Evolutionary conservation across 2,329 filamentous ascomycete genomes (phyloP).

Genomic region (Paraphoma sp.): DNA sequence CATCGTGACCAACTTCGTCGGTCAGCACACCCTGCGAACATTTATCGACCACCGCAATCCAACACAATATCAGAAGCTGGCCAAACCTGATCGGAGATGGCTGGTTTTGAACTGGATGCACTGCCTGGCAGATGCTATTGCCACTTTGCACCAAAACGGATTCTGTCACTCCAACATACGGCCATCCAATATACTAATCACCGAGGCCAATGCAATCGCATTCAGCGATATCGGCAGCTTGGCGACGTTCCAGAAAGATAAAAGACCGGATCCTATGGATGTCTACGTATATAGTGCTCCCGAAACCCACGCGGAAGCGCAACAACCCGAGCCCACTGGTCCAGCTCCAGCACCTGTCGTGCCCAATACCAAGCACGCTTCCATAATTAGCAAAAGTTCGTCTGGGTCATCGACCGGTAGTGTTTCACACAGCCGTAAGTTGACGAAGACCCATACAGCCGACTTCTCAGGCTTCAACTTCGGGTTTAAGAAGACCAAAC

Average conservation of each 20-base stretch:
- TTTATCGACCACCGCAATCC: slow-evolving; percentile 70
- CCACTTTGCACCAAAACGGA: slow-evolving; percentile 70
- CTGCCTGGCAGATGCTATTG: slow-evolving; percentile 72
- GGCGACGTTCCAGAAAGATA: slow-evolving; percentile 59
- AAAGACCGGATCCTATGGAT: slow-evolving; percentile 68
- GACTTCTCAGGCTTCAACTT: slow-evolving; percentile 48
- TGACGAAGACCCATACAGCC: slow-evolving; percentile 41
- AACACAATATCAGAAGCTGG: slow-evolving; percentile 65
- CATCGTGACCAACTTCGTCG: slow-evolving; percentile 69
- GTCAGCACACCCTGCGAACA: slow-evolving; percentile 70
- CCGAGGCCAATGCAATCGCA: slow-evolving; percentile 69
- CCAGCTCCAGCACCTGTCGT: slow-evolving; percentile 18
- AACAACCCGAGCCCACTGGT: slow-evolving; percentile 18
- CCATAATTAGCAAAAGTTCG: slow-evolving; percentile 45
- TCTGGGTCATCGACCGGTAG: slow-evolving; percentile 41
- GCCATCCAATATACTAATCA: slow-evolving; percentile 73
- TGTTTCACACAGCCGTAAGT: slow-evolving; percentile 41
- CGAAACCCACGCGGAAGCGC: slow-evolving; percentile 55
- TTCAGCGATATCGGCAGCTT: slow-evolving; percentile 66
- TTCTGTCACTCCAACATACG: slow-evolving; percentile 72
- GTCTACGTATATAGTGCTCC: slow-evolving; percentile 76
- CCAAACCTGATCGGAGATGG: slow-evolving; percentile 65
- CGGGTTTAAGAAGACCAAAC: slow-evolving; percentile 41
- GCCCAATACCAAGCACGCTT: slow-evolving; percentile 33
- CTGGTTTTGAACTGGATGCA: slow-evolving; percentile 77